Percentiles rank a stretch among this genome's conserved stretches.
These are phyloP conservation scores for Hypoxylon sp. DNA, from an alignment of 2,329 filamentous ascomycete species.

Conservation along the genomic window DNA sequence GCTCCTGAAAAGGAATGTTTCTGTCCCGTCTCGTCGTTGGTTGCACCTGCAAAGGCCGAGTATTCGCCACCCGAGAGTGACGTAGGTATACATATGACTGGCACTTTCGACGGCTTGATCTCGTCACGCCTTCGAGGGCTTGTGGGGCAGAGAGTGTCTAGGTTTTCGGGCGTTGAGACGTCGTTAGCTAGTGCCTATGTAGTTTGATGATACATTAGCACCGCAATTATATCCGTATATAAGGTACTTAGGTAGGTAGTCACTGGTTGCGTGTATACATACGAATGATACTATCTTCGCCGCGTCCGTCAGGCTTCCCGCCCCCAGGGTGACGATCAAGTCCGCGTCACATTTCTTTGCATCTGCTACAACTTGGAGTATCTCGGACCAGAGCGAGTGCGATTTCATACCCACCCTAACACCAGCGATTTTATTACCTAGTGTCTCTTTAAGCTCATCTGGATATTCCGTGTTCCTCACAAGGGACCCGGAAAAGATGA, in stretches of 20 bases:
- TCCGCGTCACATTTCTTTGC: conserved; percentile 56
- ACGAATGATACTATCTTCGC: conserved; percentile 63
- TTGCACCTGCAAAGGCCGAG: conserved; percentile 49
- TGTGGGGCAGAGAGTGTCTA: conserved; percentile 52
- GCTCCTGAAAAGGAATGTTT: conserved; percentile 51
- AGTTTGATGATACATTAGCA: conserved; percentile 13
- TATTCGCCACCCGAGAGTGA: conserved; percentile 54
- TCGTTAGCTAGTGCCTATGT: conserved; percentile 60
- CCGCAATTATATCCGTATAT: not conserved
- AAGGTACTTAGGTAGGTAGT: not conserved
- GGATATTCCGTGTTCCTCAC: conserved; percentile 60
- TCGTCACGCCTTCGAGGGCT: conserved; percentile 42
- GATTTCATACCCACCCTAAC: conserved; percentile 62
- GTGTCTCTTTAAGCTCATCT: conserved; percentile 53
- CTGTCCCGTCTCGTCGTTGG: conserved; percentile 44
- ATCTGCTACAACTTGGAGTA: conserved; percentile 60
- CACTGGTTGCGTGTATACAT: conserved; percentile 12
- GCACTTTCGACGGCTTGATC: conserved; percentile 46
- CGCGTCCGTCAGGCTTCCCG: conserved; percentile 66
- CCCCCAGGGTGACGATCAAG: conserved; percentile 65
- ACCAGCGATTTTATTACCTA: conserved; percentile 59
- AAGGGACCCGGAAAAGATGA: conserved; percentile 64
- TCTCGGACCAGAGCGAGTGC: conserved; percentile 66
- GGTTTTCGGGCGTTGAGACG: conserved; percentile 52
- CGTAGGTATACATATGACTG: conserved; percentile 52